Base-by-base conservation (phyloP, 176 grass and related monocot species). In the Zizania latifolia region DNA sequence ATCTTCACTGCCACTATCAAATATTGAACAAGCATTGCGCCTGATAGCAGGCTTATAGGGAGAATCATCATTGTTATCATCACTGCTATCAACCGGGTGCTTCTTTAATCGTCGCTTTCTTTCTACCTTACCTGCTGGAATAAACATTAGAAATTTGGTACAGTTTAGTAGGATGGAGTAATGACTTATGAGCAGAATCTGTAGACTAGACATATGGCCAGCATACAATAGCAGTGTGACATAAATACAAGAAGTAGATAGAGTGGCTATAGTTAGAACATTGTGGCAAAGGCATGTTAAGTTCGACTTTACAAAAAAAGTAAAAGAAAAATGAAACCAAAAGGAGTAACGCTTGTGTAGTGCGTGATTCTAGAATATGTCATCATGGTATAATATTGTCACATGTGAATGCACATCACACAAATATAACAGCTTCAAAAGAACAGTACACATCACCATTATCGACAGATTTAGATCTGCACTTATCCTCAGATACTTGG, bases 1-100 rank as follows among this genome's bases (percentile, higher is more conserved):
- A 78, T 94, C 95, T 78, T 98, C 91, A 71, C 84, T 98, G 63
- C 72, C 79, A 45, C 84, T 94, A 65, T 87, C 88, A 44, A 85
- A 45, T 48, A 78, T 64, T 68, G 69, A 46, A 33, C 6, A 2
- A 76, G 31, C n/a, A 13, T 28, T 88, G 48, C 14, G 51, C 68
- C 65, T 88, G 45, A 80, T 38, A 79, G 69, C 22, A 57, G 85
- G 86, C 65, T 89, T 84, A n/a, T 1, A 31, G 23, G 85, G 65
- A 65, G 86, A 71, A 38, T 69, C 71, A 62, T 81, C 16, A 29
- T 59, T 22, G 10, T 76, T 29, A 0, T 61, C 81, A 63, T 87
- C 75, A 13, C 46, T 72, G 61, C 79, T 92, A 83, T 65, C 88
- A 9, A 84, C 70, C 68, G 86, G 88, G 72, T 81, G 23, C 74